Percentiles rank a stretch among this genome's conserved stretches.
These are phyloP conservation scores for Phytophthora colocasiae DNA, from an alignment of 352 stramenopile genomes.

Conservation along the genomic window DNA sequence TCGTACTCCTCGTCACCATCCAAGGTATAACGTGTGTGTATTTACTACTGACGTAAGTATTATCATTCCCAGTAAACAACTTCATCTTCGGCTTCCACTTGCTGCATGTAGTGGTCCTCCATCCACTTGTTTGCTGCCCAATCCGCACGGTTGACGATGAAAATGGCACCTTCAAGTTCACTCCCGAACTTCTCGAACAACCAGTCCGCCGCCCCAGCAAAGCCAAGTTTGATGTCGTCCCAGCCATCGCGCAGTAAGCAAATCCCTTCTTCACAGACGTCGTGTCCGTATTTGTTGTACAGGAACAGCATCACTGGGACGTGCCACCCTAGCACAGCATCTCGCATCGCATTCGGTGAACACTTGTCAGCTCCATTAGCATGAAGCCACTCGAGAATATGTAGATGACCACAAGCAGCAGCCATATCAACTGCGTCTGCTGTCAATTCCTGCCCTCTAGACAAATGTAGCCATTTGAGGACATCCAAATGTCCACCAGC, in stretches of 20 bases:
- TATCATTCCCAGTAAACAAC: slow-evolving; percentile 29
- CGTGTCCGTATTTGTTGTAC: slow-evolving; percentile 19
- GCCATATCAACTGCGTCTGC: slow-evolving; percentile 20
- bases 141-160: slow-evolving; percentile 26
- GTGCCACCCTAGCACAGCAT: slow-evolving; percentile 23
- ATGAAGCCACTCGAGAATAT: slow-evolving; percentile 23
- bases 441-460: slow-evolving; percentile 4
- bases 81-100: slow-evolving; percentile 24
- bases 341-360: slow-evolving; percentile 25
- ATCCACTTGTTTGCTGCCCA: slow-evolving; percentile 35
- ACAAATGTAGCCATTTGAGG: slow-evolving; percentile 29
- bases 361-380: slow-evolving; percentile 12
- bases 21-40: slow-evolving; percentile 36
- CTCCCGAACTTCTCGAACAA: slow-evolving; percentile 21
- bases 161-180: slow-evolving; percentile 16
- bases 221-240: slow-evolving; percentile 24
- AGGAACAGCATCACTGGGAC: slow-evolving; percentile 33
- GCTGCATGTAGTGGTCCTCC: slow-evolving; percentile 16
- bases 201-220: slow-evolving; percentile 14
- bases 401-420: slow-evolving; percentile 16
- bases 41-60: slow-evolving; percentile 13
- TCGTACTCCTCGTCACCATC: slow-evolving; percentile 28
- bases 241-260: slow-evolving; percentile 23
- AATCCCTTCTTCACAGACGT: slow-evolving; percentile 23
- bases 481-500: slow-evolving; percentile 21